phyloP scores from a whole-genome alignment of 345 rosid species.

The Rubroshorea leprosula region DNA sequence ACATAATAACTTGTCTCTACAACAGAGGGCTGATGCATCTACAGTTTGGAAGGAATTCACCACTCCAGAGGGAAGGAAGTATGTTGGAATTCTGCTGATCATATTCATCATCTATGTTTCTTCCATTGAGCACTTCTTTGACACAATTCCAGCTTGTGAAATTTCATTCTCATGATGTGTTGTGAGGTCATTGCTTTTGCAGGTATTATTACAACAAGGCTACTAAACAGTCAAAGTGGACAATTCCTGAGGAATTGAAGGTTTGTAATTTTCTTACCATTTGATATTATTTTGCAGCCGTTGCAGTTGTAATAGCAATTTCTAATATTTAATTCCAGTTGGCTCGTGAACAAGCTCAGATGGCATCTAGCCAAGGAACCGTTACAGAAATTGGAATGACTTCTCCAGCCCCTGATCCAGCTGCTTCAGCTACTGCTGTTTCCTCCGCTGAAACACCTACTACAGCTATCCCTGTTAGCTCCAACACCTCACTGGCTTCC shows the following conservation, averaged over 20 bases:
- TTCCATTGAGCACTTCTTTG: not conserved
- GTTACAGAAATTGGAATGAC: conserved; percentile 36
- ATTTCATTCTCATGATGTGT: not conserved
- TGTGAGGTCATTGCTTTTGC: conserved; percentile 19
- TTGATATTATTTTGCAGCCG: too few relatives aligned
- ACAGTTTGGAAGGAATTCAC: conserved; percentile 99
- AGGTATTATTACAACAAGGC: conserved; percentile 95
- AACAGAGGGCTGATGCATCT: conserved; percentile 96
- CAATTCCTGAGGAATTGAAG: conserved; percentile 94
- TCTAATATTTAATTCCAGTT: conserved; percentile 43
- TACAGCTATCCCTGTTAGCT: conserved; percentile 37
- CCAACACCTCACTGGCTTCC: conserved; percentile 41
- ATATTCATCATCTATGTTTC: not conserved
- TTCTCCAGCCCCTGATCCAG: conserved; percentile 38
- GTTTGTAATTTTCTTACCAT: conserved; percentile 33
- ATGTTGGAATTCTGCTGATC: conserved; percentile 14
- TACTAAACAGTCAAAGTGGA: conserved; percentile 93
- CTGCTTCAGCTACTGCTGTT: conserved; percentile 33
- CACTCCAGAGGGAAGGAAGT: conserved; percentile 86
- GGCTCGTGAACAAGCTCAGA: conserved; percentile 89
- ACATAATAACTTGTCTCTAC: conserved; percentile 18
- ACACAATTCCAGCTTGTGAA: not conserved
- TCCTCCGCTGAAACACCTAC: conserved; percentile 36
- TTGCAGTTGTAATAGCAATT: conserved; percentile 19
- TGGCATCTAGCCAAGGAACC: conserved; percentile 39